phyloP scores from a whole-genome alignment of 2,329 filamentous ascomycete genomes.

The Arthrobotrys pseudoclavata region DNA sequence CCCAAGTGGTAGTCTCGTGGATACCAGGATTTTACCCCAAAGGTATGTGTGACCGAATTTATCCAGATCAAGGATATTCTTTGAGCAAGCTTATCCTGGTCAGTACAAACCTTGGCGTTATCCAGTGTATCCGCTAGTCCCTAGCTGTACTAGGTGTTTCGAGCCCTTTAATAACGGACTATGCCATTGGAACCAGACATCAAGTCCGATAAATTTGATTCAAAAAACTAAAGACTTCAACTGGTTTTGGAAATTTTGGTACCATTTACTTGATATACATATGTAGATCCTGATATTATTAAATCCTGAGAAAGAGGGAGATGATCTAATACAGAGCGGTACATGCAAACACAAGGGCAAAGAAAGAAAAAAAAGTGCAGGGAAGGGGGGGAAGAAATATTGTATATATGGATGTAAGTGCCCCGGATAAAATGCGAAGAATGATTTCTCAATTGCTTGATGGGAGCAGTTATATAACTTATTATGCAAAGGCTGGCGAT shows the following conservation, averaged over 20 bases:
- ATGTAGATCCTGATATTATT: neutral
- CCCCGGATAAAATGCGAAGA: constrained; percentile 18
- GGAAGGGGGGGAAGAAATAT: neutral
- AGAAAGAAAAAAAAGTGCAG: neutral
- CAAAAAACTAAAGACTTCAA: no score
- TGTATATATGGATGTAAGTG: no score
- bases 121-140: neutral
- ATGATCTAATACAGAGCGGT: neutral
- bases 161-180: neutral
- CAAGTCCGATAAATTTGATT: no score
- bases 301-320: no score
- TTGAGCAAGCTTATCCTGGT: constrained; percentile 38
- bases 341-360: neutral
- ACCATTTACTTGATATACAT: no score
- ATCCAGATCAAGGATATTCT: constrained; percentile 50
- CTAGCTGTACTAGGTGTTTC: constrained; percentile 1
- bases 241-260: no score
- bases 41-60: constrained; percentile 40
- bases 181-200: no score
- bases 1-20: constrained; percentile 27
- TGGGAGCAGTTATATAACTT: constrained; percentile 37
- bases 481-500: constrained; percentile 46
- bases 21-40: constrained; percentile 24
- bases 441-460: neutral
- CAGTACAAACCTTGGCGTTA: neutral